phyloP scores from a whole-genome alignment of 805 yeast species.

The Kockiozyma suomiensis region DNA sequence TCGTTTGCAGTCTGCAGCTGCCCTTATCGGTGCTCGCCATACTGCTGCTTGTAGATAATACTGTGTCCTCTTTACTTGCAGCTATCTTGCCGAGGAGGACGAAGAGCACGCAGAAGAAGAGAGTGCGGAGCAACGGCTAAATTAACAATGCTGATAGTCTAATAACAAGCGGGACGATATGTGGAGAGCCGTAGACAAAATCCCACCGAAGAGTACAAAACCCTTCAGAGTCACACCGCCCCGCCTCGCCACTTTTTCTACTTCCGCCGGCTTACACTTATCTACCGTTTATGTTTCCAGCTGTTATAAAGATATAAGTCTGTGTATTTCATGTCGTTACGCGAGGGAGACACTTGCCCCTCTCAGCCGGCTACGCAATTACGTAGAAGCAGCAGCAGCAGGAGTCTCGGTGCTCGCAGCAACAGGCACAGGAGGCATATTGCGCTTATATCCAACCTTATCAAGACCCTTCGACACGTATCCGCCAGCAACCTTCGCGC shows the following conservation, averaged over 20 bases:
- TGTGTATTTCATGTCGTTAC: too few species aligned
- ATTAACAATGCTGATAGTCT: too few species aligned
- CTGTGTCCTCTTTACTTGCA: too few species aligned
- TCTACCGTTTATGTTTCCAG: background rate
- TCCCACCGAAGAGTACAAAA: too few species aligned
- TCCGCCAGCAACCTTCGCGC: constrained; percentile 8
- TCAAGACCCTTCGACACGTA: constrained; percentile 22
- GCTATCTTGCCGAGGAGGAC: too few species aligned
- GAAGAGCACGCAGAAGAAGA: too few species aligned
- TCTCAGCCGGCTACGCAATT: too few species aligned
- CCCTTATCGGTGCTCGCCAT: background rate
- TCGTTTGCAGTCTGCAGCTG: background rate
- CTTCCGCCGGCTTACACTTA: background rate
- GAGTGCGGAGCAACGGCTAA: too few species aligned
- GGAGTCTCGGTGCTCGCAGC: constrained; percentile 4
- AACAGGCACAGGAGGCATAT: constrained; percentile 28
- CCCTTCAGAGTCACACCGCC: too few species aligned
- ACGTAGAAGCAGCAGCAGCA: constrained; percentile 6
- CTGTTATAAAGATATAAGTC: too few species aligned
- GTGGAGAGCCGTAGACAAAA: background rate
- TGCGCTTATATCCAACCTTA: constrained; percentile 33
- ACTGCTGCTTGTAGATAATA: background rate
- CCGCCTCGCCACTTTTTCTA: background rate
- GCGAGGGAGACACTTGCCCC: too few species aligned
- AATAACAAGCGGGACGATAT: background rate